Evolutionary conservation across 176 grass and related monocot genomes (phyloP).

Genomic region (Panicum miliaceum): DNA sequence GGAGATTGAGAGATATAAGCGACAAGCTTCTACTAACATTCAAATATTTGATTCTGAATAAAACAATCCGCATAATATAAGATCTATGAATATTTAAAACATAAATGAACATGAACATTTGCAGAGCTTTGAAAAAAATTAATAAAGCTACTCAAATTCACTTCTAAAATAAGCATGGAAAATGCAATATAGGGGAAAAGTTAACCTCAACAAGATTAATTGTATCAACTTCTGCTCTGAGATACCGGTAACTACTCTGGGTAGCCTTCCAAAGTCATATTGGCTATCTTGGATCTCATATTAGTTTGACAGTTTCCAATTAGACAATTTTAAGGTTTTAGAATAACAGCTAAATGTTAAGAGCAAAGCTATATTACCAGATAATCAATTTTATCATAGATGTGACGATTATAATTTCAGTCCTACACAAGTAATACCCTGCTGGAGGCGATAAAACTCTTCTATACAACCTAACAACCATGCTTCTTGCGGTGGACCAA

Average conservation of each 20-base stretch:
- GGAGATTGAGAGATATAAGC: not conserved
- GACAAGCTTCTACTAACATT: not conserved
- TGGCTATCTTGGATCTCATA: not conserved
- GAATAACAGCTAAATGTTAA: not conserved
- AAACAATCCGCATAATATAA: not conserved
- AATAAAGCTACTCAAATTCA: not conserved
- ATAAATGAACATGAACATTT: not conserved
- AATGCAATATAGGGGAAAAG: not conserved
- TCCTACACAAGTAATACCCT: not conserved
- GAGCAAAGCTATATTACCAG: not conserved
- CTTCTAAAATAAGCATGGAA: not conserved
- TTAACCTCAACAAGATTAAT: not conserved
- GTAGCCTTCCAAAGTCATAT: not conserved
- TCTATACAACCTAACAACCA: not conserved
- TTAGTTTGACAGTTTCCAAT: not conserved
- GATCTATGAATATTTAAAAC: not conserved
- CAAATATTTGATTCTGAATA: not conserved
- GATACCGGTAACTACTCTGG: not conserved
- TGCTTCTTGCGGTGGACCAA: too few relatives aligned
- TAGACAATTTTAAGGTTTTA: constrained; percentile 4
- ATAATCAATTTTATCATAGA: not conserved
- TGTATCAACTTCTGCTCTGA: not conserved
- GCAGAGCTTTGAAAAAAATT: not conserved
- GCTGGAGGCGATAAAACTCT: not conserved
- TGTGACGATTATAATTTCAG: not conserved